Percentiles rank a stretch among this genome's conserved stretches.
These are phyloP conservation scores for Colletotrichum sp. DNA, from an alignment of 2,329 filamentous ascomycete genomes.

Conservation along the genomic window DNA sequence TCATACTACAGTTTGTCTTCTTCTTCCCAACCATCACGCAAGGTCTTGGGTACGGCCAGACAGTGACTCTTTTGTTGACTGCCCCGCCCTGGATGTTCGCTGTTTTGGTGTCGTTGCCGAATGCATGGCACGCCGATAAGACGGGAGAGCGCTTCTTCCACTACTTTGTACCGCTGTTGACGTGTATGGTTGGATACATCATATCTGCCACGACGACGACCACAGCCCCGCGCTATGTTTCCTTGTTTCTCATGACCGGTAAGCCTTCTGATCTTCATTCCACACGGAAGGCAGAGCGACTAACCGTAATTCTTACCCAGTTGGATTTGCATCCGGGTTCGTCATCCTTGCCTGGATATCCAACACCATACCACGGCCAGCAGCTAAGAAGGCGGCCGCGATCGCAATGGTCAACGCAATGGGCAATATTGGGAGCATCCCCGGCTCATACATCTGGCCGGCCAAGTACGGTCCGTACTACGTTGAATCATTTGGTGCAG, in stretches of 20 bases:
- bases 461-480: background rate
- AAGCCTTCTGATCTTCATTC: background rate
- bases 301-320: background rate
- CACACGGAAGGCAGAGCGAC: background rate
- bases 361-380: background rate
- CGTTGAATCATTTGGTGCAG: background rate
- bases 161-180: background rate
- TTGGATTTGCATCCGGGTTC: background rate
- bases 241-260: background rate
- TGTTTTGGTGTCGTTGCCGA: background rate
- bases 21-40: background rate
- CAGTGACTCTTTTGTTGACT: background rate
- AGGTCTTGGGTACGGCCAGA: background rate
- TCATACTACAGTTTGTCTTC: background rate
- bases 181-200: background rate
- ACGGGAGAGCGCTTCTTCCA: background rate
- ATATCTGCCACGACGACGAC: background rate
- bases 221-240: background rate
- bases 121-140: background rate
- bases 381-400: background rate
- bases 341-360: background rate
- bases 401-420: background rate
- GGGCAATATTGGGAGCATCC: background rate
- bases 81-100: background rate
- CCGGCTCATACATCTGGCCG: background rate